These are phyloP conservation scores for Brassica juncea DNA, from an alignment of 345 rosid species.

Conservation along the genomic window DNA sequence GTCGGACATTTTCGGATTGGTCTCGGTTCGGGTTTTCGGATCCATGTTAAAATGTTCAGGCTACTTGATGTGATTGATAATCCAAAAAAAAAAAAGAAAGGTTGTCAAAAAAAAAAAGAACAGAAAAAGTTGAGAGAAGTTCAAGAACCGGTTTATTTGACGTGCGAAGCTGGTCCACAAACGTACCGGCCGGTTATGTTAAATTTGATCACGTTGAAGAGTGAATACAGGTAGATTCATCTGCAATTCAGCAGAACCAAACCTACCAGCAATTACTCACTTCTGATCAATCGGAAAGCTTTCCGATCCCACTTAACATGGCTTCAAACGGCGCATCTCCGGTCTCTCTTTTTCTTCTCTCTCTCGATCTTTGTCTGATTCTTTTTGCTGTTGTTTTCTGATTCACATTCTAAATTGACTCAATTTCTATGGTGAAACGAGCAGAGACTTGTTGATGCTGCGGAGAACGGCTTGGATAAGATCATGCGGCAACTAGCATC, in stretches of 20 bases:
- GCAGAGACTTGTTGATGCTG: slow-evolving; percentile 58
- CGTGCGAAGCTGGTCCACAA: neutral
- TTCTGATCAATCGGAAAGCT: slow-evolving; percentile 2
- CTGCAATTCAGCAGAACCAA: slow-evolving; percentile 42
- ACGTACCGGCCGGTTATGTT: slow-evolving; percentile 31
- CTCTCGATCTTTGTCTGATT: neutral
- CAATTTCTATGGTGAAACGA: slow-evolving; percentile 14
- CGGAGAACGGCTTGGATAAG: slow-evolving; percentile 87
- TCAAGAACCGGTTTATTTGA: slow-evolving; percentile 7
- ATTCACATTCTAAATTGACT: neutral
- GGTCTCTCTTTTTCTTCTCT: slow-evolving; percentile 46
- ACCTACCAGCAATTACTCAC: slow-evolving; percentile 30
- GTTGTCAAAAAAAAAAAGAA: too few species aligned
- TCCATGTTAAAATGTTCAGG: too few species aligned
- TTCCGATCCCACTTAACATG: slow-evolving; percentile 48
- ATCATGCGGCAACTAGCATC: slow-evolving; percentile 94
- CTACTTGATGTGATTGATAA: neutral
- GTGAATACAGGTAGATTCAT: slow-evolving; percentile 19
- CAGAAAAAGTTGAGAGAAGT: too few species aligned
- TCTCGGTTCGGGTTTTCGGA: too few species aligned
- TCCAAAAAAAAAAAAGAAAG: neutral
- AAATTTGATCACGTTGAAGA: slow-evolving; percentile 1
- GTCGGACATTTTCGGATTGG: too few species aligned
- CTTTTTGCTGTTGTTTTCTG: neutral
- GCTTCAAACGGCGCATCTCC: slow-evolving; percentile 84